phyloP scores from a whole-genome alignment of 2,329 filamentous ascomycete species.

The Colletotrichum tanaceti region DNA sequence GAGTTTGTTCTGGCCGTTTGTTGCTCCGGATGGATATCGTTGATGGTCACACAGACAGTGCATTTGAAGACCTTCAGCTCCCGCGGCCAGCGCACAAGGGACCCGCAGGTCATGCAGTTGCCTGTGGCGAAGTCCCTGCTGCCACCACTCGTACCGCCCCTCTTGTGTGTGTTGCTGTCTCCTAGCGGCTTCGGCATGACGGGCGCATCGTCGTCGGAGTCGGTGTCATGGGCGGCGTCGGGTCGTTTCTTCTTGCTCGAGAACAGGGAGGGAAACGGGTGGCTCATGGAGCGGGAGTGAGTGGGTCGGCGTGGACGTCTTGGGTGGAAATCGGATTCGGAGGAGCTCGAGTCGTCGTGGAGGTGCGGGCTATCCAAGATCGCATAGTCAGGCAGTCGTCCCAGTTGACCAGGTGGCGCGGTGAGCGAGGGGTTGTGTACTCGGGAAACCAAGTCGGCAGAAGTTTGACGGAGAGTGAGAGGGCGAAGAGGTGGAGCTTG shows the following conservation, averaged over 20 bases:
- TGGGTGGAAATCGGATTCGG: constrained; percentile 55
- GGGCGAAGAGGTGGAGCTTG: constrained; percentile 42
- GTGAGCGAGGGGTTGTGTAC: constrained; percentile 51
- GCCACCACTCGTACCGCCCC: constrained; percentile 49
- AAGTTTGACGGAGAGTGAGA: constrained; percentile 39
- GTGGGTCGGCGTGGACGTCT: constrained; percentile 44
- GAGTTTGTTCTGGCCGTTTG: constrained; percentile 22
- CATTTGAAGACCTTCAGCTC: constrained; percentile 82
- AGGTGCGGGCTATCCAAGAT: constrained; percentile 42
- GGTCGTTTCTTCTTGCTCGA: constrained; percentile 68
- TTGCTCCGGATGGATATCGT: constrained; percentile 67
- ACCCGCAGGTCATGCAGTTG: constrained; percentile 87
- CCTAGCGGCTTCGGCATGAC: constrained; percentile 44
- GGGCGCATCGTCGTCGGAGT: constrained; percentile 49
- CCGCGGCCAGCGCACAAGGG: constrained; percentile 81
- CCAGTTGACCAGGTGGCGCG: constrained; percentile 39
- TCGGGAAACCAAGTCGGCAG: constrained; percentile 51
- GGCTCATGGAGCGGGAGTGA: constrained; percentile 79
- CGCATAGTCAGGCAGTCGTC: constrained; percentile 44
- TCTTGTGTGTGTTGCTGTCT: constrained; percentile 49
- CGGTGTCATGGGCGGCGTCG: constrained; percentile 50
- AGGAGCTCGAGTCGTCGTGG: constrained; percentile 57
- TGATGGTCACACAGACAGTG: constrained; percentile 85
- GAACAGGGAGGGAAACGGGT: constrained; percentile 81
- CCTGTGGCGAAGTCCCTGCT: constrained; percentile 74